phyloP scores from a whole-genome alignment of 73 alveolate genomes.

The Paramecium primaurelia region DNA sequence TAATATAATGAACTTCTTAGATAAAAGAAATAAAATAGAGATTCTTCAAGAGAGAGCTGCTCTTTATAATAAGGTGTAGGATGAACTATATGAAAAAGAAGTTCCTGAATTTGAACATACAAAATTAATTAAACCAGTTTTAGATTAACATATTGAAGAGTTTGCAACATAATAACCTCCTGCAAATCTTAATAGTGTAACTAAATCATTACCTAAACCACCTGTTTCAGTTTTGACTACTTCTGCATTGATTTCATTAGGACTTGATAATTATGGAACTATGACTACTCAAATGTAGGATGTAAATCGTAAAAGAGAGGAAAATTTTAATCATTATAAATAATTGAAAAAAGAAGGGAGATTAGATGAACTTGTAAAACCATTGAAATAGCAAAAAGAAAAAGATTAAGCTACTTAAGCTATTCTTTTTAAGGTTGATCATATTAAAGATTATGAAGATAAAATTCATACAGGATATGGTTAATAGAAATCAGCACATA shows the following conservation, averaged over 20 bases:
- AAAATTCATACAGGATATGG: constrained; percentile 4
- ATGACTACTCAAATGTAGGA: constrained; percentile 24
- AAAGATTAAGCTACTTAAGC: constrained; percentile 9
- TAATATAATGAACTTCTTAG: constrained; percentile 25
- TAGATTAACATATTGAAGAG: constrained; percentile 14
- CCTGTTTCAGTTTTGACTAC: constrained; percentile 40
- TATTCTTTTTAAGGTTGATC: constrained; percentile 18
- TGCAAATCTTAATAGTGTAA: background rate
- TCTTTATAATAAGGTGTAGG: background rate
- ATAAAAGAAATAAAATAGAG: constrained; percentile 33
- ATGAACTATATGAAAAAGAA: constrained; percentile 17
- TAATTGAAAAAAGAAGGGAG: background rate
- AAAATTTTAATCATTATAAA: background rate
- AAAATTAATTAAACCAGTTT: background rate
- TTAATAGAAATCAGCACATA: background rate
- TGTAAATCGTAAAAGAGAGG: constrained; percentile 9
- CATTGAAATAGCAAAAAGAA: background rate
- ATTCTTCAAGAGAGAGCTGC: constrained; percentile 41
- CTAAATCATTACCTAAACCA: constrained; percentile 10
- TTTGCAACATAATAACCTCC: background rate
- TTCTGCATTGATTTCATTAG: constrained; percentile 38
- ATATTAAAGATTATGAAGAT: constrained; percentile 39
- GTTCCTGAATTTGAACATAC: background rate
- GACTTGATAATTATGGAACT: constrained; percentile 25
- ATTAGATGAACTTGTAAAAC: background rate